phyloP scores from a whole-genome alignment of 257 asterid genomes.

The Solanum medicagineum region DNA sequence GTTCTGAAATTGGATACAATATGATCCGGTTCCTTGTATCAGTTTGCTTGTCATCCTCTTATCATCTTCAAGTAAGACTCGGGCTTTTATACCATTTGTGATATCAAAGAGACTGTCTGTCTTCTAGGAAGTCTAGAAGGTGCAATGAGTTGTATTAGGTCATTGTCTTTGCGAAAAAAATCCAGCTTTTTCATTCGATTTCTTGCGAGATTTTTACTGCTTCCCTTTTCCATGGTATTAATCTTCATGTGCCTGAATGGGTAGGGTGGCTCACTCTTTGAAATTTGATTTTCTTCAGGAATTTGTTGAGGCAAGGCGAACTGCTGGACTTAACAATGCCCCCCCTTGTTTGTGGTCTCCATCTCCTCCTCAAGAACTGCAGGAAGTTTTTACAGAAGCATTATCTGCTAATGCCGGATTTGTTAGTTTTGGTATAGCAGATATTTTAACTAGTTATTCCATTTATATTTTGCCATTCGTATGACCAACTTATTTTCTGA shows the following conservation, averaged over 20 bases:
- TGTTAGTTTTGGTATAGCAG: constrained; percentile 73
- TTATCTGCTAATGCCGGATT: constrained; percentile 87
- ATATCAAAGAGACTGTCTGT: neutral
- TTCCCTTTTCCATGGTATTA: neutral
- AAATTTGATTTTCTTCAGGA: constrained; percentile 34
- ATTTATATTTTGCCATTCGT: neutral
- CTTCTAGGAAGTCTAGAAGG: neutral
- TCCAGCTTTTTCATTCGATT: neutral
- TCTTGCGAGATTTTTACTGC: neutral
- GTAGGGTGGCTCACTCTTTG: neutral
- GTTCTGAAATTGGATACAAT: neutral
- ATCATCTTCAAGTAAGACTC: neutral
- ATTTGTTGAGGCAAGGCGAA: constrained; percentile 88
- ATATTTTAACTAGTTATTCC: neutral
- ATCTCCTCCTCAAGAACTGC: constrained; percentile 73
- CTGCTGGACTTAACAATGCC: constrained; percentile 80
- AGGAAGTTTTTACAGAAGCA: constrained; percentile 53
- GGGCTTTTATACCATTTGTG: neutral
- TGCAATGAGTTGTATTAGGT: neutral
- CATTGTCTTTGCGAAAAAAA: neutral
- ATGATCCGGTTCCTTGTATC: neutral
- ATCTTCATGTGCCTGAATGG: neutral
- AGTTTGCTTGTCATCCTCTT: neutral
- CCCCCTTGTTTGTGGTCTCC: constrained; percentile 93
- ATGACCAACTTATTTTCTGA: constrained; percentile 2